Evolutionary conservation across 371 early-diverging fungal species (phyloP).

Genomic region (Lichtheimia hyalospora): DNA sequence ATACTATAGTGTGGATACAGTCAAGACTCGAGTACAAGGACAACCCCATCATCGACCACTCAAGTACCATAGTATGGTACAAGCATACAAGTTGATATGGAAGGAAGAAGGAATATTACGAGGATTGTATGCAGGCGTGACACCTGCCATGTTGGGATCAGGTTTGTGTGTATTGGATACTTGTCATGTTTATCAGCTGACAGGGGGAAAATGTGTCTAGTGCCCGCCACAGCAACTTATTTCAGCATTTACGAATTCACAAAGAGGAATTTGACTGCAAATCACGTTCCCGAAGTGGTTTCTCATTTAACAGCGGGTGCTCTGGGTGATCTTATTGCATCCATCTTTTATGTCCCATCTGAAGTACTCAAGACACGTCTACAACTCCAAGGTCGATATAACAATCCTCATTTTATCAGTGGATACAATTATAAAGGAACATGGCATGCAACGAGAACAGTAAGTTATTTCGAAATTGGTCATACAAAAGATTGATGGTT

Average conservation of each 20-base stretch:
- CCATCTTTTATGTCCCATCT: slow-evolving; percentile 75
- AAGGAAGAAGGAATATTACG: slow-evolving; percentile 69
- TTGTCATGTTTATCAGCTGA: background rate
- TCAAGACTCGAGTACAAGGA: slow-evolving; percentile 77
- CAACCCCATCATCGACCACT: slow-evolving; percentile 55
- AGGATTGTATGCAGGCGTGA: slow-evolving; percentile 75
- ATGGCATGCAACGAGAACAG: slow-evolving; percentile 70
- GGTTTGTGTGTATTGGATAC: slow-evolving; percentile 28
- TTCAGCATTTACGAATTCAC: slow-evolving; percentile 76
- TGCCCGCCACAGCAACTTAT: slow-evolving; percentile 70
- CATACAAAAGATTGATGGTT: background rate
- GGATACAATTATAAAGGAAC: slow-evolving; percentile 75
- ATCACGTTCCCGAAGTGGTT: slow-evolving; percentile 57
- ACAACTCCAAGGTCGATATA: slow-evolving; percentile 80
- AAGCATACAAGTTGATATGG: slow-evolving; percentile 63
- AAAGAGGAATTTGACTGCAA: slow-evolving; percentile 62
- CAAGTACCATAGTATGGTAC: slow-evolving; percentile 66
- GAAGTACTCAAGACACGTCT: slow-evolving; percentile 81
- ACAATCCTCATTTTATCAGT: slow-evolving; percentile 75
- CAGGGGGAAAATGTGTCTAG: slow-evolving; percentile 24
- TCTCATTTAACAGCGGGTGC: slow-evolving; percentile 75
- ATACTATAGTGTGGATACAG: slow-evolving; percentile 65
- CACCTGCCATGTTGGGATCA: slow-evolving; percentile 77
- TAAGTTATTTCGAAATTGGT: slow-evolving; percentile 13
- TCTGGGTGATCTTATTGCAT: slow-evolving; percentile 74